These are phyloP conservation scores for Acanthochlamys bracteata DNA, from an alignment of 106 monocot species.

Conservation along the genomic window DNA sequence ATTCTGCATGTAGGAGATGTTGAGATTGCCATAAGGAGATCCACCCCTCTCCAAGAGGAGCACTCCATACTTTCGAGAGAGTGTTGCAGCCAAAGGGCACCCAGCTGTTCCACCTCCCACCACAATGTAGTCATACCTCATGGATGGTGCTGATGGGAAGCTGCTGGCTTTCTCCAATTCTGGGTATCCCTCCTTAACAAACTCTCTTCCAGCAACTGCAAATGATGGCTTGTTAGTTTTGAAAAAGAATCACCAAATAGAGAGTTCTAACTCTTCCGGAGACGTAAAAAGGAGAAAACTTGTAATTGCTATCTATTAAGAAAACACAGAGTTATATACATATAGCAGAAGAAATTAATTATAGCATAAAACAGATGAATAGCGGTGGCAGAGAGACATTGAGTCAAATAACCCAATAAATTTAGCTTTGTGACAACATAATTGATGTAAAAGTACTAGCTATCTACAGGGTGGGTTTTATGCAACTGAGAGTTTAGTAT, in stretches of 20 bases:
- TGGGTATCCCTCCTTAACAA: conserved; percentile 4
- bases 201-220: conserved; percentile 21
- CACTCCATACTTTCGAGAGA: conserved; percentile 51
- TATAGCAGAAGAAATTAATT: too few relatives aligned
- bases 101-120: conserved; percentile 70
- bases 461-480: too few relatives aligned
- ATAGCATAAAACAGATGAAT: too few relatives aligned
- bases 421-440: too few relatives aligned
- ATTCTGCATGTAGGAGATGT: conserved; percentile 46
- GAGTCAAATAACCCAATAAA: too few relatives aligned
- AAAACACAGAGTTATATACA: too few relatives aligned
- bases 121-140: conserved; percentile 51
- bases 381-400: too few relatives aligned
- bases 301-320: too few relatives aligned
- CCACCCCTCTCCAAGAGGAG: conserved; percentile 60
- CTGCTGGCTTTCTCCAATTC: conserved; percentile 39
- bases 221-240: not conserved
- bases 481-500: too few relatives aligned
- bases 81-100: conserved; percentile 69
- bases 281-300: too few relatives aligned
- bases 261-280: too few relatives aligned
- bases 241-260: not conserved
- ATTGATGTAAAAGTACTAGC: too few relatives aligned
- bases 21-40: conserved; percentile 60
- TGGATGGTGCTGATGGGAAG: conserved; percentile 14